A percentile compares a stretch with the other conserved stretches of the same genome.
These are phyloP conservation scores for Beauveria sp. DNA, from an alignment of 2,329 filamentous ascomycete species.

Conservation along the genomic window DNA sequence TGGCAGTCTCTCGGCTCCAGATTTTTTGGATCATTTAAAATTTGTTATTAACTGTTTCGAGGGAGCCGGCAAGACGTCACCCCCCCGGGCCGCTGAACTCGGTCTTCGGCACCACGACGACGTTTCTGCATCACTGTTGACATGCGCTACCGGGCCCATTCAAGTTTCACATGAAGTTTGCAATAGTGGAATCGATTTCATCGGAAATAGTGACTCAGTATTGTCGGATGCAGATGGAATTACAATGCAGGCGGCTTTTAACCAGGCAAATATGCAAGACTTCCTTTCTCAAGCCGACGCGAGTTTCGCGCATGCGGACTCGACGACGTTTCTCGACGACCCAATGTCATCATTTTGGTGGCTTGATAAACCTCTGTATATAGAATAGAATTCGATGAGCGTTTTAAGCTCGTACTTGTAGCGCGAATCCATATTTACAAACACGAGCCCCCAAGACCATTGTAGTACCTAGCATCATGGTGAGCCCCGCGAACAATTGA, in stretches of 20 bases:
- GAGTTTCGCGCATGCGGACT: not conserved
- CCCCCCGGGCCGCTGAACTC: no score
- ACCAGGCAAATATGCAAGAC: not conserved
- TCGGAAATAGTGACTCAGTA: not conserved
- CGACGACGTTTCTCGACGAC: not conserved
- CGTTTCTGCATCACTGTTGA: not conserved
- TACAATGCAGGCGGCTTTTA: not conserved
- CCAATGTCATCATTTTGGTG: not conserved
- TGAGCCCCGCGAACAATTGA: not conserved
- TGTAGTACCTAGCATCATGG: not conserved
- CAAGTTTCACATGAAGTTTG: not conserved
- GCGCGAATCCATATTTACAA: not conserved
- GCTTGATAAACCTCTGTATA: not conserved
- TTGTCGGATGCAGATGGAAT: not conserved
- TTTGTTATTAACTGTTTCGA: not conserved
- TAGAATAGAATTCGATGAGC: not conserved
- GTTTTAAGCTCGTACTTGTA: not conserved
- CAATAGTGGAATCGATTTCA: not conserved
- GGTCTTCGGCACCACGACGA: not conserved
- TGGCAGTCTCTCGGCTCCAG: not conserved
- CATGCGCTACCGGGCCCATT: not conserved
- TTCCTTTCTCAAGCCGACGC: not conserved
- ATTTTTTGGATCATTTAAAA: not conserved
- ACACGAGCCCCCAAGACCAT: not conserved
- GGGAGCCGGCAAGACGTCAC: no score